phyloP scores from a whole-genome alignment of 2,329 filamentous ascomycete genomes.

The Emericellopsis atlantica region DNA sequence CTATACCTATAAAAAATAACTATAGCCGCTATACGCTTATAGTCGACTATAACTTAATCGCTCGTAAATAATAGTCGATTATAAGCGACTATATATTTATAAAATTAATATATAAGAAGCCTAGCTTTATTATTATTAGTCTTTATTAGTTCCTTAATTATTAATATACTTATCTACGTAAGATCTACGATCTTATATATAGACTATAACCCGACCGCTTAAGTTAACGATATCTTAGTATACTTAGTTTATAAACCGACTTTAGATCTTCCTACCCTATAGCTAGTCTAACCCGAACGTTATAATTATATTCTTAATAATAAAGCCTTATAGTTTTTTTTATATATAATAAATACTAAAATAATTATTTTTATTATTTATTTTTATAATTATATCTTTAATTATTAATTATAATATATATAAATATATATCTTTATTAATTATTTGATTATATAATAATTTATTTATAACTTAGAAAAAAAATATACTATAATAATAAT shows the following conservation, averaged over 20 bases:
- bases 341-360: not conserved
- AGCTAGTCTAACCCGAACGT: not conserved
- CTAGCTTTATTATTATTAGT: not conserved
- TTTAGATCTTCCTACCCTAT: not conserved
- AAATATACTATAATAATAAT: not conserved
- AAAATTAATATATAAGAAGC: not conserved
- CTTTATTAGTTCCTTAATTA: too few species aligned
- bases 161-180: too few species aligned
- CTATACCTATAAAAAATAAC: not conserved
- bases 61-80: not conserved
- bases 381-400: not conserved
- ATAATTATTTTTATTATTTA: not conserved
- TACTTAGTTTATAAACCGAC: not conserved
- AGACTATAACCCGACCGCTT: not conserved
- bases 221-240: not conserved
- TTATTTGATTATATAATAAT: not conserved
- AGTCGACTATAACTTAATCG: not conserved
- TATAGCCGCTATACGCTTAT: too few species aligned
- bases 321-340: not conserved
- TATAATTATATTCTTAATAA: not conserved
- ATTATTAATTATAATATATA: slow-evolving; percentile 1
- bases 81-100: not conserved
- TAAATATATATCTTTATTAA: not conserved
- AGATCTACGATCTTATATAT: too few species aligned
- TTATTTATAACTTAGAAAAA: not conserved